Conservation (phyloP, 2,329 filamentous ascomycete species). For the Neonectria faginata region DNA sequence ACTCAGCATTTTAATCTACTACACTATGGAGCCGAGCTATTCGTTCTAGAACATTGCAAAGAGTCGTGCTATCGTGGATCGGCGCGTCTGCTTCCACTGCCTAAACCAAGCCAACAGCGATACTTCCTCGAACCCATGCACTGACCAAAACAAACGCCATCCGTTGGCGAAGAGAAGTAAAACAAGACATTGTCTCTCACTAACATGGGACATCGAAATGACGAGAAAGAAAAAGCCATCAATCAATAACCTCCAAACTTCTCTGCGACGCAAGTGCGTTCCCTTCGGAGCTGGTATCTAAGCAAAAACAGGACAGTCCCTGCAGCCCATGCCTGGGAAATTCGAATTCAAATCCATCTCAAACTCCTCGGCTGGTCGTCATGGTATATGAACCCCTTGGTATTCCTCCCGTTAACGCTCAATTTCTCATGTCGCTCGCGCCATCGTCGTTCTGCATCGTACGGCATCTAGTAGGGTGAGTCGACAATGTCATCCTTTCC, state of each 20-base stretch:
- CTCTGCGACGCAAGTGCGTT: conserved; percentile 10
- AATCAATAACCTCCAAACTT: conserved; percentile 12
- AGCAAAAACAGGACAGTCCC: conserved; percentile 37
- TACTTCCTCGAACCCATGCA: background rate
- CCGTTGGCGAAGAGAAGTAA: background rate
- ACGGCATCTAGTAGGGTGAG: conserved; percentile 63
- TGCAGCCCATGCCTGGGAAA: conserved; percentile 19
- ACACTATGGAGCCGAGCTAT: background rate
- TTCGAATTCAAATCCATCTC: conserved; percentile 34
- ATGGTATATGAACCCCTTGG: conserved; percentile 16
- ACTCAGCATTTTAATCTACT: too few species aligned
- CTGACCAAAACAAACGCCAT: background rate
- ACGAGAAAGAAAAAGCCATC: conserved; percentile 11
- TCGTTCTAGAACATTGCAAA: background rate
- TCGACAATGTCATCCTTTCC: conserved; percentile 88
- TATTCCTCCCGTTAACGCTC: conserved; percentile 17
- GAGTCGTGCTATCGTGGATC: background rate
- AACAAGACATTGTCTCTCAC: background rate
- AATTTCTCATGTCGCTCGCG: conserved; percentile 7
- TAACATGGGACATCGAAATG: conserved; percentile 1
- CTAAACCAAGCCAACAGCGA: too few species aligned
- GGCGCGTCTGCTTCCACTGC: background rate
- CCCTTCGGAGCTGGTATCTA: conserved; percentile 42
- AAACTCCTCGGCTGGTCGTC: conserved; percentile 40
- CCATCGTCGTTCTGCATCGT: background rate